phyloP scores from a whole-genome alignment of 139 green algal genomes.

The Zygnema cylindricum region DNA sequence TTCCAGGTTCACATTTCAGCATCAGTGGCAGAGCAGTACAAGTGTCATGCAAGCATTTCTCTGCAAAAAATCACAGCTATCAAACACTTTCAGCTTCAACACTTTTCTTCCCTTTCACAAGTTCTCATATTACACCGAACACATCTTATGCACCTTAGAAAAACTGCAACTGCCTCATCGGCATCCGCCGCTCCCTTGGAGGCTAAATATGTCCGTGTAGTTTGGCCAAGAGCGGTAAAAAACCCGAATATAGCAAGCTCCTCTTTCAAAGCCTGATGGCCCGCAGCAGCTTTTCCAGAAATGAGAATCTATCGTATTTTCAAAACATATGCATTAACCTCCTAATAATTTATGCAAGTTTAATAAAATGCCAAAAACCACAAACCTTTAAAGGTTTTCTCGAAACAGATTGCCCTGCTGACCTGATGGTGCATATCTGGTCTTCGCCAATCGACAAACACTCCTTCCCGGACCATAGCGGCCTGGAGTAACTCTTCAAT shows the following conservation, averaged over 20 bases:
- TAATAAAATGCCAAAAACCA: background rate
- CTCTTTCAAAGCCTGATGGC: background rate
- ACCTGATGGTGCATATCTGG: background rate
- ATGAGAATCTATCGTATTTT: background rate
- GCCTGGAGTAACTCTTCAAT: conserved; percentile 28
- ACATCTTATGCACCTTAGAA: conserved; percentile 39
- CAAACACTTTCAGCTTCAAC: too few relatives aligned
- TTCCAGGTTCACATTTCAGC: too few relatives aligned
- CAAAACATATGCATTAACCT: background rate
- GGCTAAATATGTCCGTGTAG: conserved; percentile 31
- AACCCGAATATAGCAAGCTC: conserved; percentile 49
- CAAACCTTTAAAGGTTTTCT: background rate
- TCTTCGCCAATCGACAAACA: conserved; percentile 2
- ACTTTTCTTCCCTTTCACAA: conserved; percentile 1
- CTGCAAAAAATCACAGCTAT: background rate
- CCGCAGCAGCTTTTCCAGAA: background rate
- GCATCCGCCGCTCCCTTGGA: conserved; percentile 16
- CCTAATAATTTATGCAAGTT: background rate
- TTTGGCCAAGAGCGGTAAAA: conserved; percentile 45
- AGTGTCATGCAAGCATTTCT: too few relatives aligned
- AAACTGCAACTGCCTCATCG: conserved; percentile 31
- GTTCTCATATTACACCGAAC: background rate
- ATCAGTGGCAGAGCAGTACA: too few relatives aligned
- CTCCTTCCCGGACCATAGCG: conserved; percentile 20
- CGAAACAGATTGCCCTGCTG: background rate